phyloP scores from a whole-genome alignment of 805 yeast species.

The Helenozyma rhizophorensis region DNA sequence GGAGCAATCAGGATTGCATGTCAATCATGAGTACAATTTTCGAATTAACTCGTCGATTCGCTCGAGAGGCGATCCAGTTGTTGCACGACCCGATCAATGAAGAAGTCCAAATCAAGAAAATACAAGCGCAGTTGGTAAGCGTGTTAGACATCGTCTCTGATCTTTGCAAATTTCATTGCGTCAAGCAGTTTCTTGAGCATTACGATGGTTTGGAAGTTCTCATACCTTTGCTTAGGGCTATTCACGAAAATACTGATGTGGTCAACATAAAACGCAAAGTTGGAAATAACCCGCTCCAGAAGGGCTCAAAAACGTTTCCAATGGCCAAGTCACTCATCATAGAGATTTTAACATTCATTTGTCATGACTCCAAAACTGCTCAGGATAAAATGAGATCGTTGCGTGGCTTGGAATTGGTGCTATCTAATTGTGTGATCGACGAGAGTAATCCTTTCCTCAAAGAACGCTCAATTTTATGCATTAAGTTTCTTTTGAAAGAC shows the following conservation, averaged over 20 bases:
- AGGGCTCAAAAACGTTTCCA: constrained; percentile 42
- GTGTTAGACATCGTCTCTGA: constrained; percentile 41
- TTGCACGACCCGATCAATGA: too few species aligned
- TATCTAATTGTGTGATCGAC: constrained; percentile 83
- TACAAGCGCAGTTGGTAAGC: constrained; percentile 18
- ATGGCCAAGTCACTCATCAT: constrained; percentile 61
- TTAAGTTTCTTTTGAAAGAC: constrained; percentile 60
- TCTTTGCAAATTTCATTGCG: constrained; percentile 36
- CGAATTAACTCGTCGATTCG: constrained; percentile 22
- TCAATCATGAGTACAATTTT: constrained; percentile 40
- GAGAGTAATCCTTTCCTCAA: constrained; percentile 83
- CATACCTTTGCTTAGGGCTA: constrained; percentile 31
- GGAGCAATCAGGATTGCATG: constrained; percentile 36
- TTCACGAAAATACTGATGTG: constrained; percentile 36
- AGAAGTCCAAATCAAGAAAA: constrained; percentile 3
- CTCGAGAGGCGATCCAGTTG: constrained; percentile 7
- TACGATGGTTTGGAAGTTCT: constrained; percentile 34
- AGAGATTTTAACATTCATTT: constrained; percentile 59
- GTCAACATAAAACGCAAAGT: constrained; percentile 2
- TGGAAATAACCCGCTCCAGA: constrained; percentile 4
- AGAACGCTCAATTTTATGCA: constrained; percentile 77
- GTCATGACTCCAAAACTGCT: constrained; percentile 45
- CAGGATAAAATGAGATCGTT: constrained; percentile 66
- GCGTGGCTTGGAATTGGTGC: constrained; percentile 66
- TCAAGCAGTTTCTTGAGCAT: constrained; percentile 37